Evolutionary conservation across 495 filamentous ascomycete genomes (phyloP), one percentile per base, ranked within the genome.

Genomic region (Beverwykella pulmonaria): DNA sequence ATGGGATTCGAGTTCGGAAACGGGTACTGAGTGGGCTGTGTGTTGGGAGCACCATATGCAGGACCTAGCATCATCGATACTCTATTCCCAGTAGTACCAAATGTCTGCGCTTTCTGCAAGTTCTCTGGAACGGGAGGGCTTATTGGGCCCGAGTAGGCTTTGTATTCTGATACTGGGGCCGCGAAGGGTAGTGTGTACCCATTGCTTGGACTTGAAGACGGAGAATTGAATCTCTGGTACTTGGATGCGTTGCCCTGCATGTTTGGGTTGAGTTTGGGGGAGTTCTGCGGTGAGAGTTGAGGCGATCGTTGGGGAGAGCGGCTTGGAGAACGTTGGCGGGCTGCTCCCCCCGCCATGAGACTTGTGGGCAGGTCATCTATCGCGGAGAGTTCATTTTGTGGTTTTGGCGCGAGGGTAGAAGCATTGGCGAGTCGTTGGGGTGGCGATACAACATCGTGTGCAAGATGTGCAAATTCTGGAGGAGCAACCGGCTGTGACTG

Each of bases 71-170:
- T 7, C 3, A 10, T 44, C 9, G 39, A 7, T 14, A n/a, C 17
- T n/a, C 2, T n/a, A n/a, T 44, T 44, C 3, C 39, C 22, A 7
- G n/a, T 50, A 3, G 22, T n/a, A 23, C 9, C 48, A 9, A 23
- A 15, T 30, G 20, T 25, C 17, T 46, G 32, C 41, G 25, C 3
- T 20, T 55, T 22, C 26, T 55, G 52, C 23, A 32, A 8, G 5
- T 32, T 9, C 26, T 1, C 26, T 6, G 26, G 32, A 26, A 22
- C 34, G 1, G 20, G 56, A 15, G 36, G 56, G 17, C 56, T 59
- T 19, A 59, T 59, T 22, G 56, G 56, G 10, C 34, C 56, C 3
- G 56, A 46, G 25, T 59, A 59, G 3, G 56, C 56, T 25, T 48
- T 59, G 56, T 59, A 59, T 29, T 15, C 36, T 48, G 56, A 46